A percentile compares a stretch with the other conserved stretches of the same genome.
These are phyloP conservation scores for Obba rivulosa DNA, from an alignment of 768 basidiomycete species.

Conservation along the genomic window DNA sequence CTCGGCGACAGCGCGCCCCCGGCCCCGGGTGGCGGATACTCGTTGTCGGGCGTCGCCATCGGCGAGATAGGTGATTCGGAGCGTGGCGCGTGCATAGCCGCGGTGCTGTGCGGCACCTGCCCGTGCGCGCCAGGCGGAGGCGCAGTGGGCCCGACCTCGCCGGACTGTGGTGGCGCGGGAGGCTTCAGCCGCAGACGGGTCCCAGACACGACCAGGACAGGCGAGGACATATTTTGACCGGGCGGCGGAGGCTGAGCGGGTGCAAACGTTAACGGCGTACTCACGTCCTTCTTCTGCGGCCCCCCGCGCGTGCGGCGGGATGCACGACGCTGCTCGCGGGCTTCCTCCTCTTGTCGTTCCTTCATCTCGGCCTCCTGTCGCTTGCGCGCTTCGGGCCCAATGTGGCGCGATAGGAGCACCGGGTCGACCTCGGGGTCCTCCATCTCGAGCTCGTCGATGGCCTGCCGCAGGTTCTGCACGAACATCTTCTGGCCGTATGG, in stretches of 20 bases:
- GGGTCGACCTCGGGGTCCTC: constrained; percentile 45
- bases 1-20: constrained; percentile 17
- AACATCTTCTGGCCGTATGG: constrained; percentile 39
- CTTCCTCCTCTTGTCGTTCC: constrained; percentile 40
- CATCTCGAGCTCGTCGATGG: constrained; percentile 37
- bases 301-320: constrained; percentile 26
- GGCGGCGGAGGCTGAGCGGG: constrained; percentile 11
- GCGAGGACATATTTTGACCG: constrained; percentile 3
- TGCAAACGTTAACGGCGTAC: constrained; percentile 22
- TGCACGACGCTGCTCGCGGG: constrained; percentile 34
- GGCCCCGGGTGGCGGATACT: constrained; percentile 18
- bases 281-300: constrained; percentile 35
- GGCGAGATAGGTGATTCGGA: constrained; percentile 27
- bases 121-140: constrained; percentile 11
- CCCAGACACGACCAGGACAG: constrained; percentile 41
- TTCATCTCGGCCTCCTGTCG: constrained; percentile 37
- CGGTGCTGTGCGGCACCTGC: constrained; percentile 4
- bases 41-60: constrained; percentile 29
- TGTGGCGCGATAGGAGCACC: constrained; percentile 38
- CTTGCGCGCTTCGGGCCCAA: constrained; percentile 39
- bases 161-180: constrained; percentile 25
- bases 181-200: constrained; percentile 46
- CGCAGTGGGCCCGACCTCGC: constrained; percentile 11
- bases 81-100: background rate
- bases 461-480: constrained; percentile 42